Percentiles rank a stretch among this genome's conserved stretches.
Evolutionary conservation across 352 stramenopile genomes (phyloP).

Genomic region (Globisporangium polare): DNA sequence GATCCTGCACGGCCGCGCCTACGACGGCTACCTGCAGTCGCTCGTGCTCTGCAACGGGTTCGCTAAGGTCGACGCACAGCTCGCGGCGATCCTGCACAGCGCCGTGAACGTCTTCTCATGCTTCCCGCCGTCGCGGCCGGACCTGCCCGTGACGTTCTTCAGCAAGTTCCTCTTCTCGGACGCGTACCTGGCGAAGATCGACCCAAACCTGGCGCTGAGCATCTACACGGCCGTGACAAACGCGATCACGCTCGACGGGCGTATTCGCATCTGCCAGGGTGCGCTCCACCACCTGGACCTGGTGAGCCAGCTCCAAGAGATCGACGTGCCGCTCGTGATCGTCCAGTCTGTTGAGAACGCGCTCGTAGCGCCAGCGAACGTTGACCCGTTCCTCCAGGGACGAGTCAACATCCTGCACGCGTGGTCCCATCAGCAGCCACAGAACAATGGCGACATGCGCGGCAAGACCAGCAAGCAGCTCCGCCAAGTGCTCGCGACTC

Average conservation of each 20-base stretch:
- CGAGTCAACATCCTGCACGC: constrained; percentile 57
- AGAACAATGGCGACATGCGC: constrained; percentile 33
- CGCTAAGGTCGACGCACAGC: constrained; percentile 64
- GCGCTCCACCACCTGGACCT: constrained; percentile 79
- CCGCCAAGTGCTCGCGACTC: constrained; percentile 38
- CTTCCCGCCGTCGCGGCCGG: constrained; percentile 69
- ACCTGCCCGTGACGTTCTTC: constrained; percentile 88
- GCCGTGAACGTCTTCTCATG: constrained; percentile 81
- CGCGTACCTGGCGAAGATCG: constrained; percentile 79
- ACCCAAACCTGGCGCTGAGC: constrained; percentile 86
- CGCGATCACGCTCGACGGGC: constrained; percentile 86
- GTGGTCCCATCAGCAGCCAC: constrained; percentile 73
- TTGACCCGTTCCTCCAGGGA: constrained; percentile 89
- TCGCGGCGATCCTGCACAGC: constrained; percentile 77
- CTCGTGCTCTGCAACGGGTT: constrained; percentile 87
- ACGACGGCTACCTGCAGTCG: constrained; percentile 54
- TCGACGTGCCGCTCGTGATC: constrained; percentile 75
- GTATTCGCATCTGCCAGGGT: constrained; percentile 75
- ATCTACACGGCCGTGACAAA: constrained; percentile 93
- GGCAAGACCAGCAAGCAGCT: constrained; percentile 55
- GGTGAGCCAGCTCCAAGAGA: constrained; percentile 36
- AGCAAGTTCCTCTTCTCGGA: constrained; percentile 92
- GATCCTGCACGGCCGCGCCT: constrained; percentile 40
- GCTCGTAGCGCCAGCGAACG: constrained; percentile 84
- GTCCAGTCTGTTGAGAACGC: constrained; percentile 89